Evolutionary conservation across 2,329 filamentous ascomycete species (phyloP).

Genomic region (Biscogniauxia mediterranea): DNA sequence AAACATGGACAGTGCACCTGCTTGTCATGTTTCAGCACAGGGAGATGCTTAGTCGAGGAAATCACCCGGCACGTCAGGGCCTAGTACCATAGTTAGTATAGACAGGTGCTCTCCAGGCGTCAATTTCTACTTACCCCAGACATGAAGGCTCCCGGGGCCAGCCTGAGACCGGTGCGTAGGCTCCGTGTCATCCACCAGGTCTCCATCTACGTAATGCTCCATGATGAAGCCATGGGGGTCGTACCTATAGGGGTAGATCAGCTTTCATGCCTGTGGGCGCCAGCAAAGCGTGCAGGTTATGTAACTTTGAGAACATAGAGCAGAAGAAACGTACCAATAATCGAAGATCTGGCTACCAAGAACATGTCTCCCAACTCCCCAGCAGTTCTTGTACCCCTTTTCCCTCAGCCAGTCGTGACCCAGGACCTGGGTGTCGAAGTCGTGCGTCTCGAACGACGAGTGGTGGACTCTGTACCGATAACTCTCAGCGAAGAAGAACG

Average conservation of each 20-base stretch:
- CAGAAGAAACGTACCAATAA: constrained; percentile 57
- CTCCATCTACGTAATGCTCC: constrained; percentile 70
- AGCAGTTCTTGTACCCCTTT: constrained; percentile 63
- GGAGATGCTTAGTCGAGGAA: constrained; percentile 18
- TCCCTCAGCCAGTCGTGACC: constrained; percentile 67
- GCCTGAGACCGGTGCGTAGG: constrained; percentile 42
- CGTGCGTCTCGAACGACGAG: constrained; percentile 67
- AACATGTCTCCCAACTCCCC: constrained; percentile 70
- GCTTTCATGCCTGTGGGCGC: neutral
- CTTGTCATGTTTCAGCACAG: neutral
- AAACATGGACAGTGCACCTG: neutral
- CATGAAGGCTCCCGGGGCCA: constrained; percentile 42
- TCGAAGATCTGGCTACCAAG: constrained; percentile 72
- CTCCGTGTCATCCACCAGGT: constrained; percentile 57
- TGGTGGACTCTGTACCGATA: constrained; percentile 60
- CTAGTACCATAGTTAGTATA: constrained; percentile 14
- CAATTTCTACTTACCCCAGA: constrained; percentile 39
- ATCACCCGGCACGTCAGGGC: constrained; percentile 26
- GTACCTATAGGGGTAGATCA: constrained; percentile 44
- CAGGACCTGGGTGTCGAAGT: constrained; percentile 68
- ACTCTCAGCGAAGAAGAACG: constrained; percentile 50
- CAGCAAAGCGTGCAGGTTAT: neutral
- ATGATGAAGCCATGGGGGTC: constrained; percentile 62
- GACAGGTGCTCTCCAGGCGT: neutral
- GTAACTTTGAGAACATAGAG: constrained; percentile 3